phyloP scores from a whole-genome alignment of 148 eudicot genomes.

The Chenopodium album region DNA sequence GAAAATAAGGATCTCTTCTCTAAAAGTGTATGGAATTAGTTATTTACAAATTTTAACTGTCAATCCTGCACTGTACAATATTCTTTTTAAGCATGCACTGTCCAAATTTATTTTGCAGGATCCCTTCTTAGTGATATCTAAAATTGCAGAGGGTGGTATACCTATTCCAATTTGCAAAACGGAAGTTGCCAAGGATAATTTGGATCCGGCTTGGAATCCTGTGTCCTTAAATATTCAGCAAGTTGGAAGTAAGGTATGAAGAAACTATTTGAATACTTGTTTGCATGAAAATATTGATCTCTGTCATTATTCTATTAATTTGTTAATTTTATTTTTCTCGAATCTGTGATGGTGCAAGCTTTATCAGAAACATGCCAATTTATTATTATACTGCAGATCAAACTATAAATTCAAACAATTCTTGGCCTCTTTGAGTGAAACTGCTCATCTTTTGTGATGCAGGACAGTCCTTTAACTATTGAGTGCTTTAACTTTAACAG shows the following conservation, averaged over 20 bases:
- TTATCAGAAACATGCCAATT: background rate
- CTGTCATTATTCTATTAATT: background rate
- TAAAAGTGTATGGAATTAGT: constrained; percentile 68
- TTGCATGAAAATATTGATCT: background rate
- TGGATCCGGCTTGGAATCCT: constrained; percentile 82
- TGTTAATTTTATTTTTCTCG: background rate
- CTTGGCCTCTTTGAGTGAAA: constrained; percentile 9
- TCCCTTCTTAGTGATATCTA: constrained; percentile 85
- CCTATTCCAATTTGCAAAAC: constrained; percentile 86
- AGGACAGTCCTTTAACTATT: constrained; percentile 79
- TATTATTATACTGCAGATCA: background rate
- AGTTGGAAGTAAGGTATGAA: constrained; percentile 81
- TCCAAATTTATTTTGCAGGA: constrained; percentile 60
- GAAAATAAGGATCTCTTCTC: constrained; percentile 87
- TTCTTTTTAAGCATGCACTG: constrained; percentile 13
- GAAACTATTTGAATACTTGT: background rate
- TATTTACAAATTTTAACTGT: constrained; percentile 11
- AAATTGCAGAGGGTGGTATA: constrained; percentile 58
- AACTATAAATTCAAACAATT: background rate
- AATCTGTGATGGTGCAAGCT: constrained; percentile 6
- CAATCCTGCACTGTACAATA: constrained; percentile 12
- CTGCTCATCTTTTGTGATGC: constrained; percentile 38
- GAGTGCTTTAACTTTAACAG: constrained; percentile 91
- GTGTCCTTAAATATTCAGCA: constrained; percentile 64
- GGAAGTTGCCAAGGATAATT: constrained; percentile 80